Evolutionary conservation across 2,329 filamentous ascomycete species (phyloP).

Genomic region (Pyrenochaeta sp.): DNA sequence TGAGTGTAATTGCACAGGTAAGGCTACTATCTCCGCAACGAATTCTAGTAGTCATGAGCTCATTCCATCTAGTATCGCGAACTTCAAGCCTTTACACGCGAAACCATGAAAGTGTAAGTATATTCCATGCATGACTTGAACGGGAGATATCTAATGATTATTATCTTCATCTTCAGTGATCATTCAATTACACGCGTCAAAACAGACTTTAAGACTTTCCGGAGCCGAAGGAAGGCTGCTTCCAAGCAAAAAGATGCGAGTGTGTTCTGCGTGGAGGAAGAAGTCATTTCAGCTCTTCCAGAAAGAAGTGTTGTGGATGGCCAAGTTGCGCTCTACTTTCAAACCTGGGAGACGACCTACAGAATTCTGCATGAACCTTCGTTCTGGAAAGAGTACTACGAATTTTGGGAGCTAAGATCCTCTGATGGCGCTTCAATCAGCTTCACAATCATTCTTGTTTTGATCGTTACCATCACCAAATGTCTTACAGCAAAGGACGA

Average conservation of each 20-base stretch:
- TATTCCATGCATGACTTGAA: too few species aligned
- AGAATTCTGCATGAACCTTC: slow-evolving; percentile 63
- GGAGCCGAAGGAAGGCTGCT: slow-evolving; percentile 37
- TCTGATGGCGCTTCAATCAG: slow-evolving; percentile 32
- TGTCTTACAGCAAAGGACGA: slow-evolving; percentile 45
- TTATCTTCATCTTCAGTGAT: slow-evolving; percentile 13
- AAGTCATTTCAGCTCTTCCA: slow-evolving; percentile 50
- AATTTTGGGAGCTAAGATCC: slow-evolving; percentile 54
- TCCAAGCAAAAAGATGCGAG: slow-evolving; percentile 29
- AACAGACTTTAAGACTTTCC: slow-evolving; percentile 44
- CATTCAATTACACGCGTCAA: slow-evolving; percentile 40
- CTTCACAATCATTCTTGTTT: slow-evolving; percentile 52
- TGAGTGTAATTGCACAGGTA: slow-evolving; percentile 47
- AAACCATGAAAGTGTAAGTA: slow-evolving; percentile 29
- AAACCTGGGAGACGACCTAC: slow-evolving; percentile 60
- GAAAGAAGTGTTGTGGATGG: slow-evolving; percentile 50
- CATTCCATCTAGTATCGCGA: slow-evolving; percentile 43
- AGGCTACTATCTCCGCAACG: background rate
- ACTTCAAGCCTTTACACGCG: slow-evolving; percentile 44
- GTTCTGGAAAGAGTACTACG: slow-evolving; percentile 61
- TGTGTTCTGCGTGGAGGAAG: slow-evolving; percentile 33
- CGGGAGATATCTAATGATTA: too few species aligned
- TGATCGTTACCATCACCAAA: slow-evolving; percentile 51
- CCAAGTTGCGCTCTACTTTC: slow-evolving; percentile 59
- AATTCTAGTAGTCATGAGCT: slow-evolving; percentile 5